phyloP scores from a whole-genome alignment of 1,284 basidiomycete genomes.

The Moesziomyces sp. region DNA sequence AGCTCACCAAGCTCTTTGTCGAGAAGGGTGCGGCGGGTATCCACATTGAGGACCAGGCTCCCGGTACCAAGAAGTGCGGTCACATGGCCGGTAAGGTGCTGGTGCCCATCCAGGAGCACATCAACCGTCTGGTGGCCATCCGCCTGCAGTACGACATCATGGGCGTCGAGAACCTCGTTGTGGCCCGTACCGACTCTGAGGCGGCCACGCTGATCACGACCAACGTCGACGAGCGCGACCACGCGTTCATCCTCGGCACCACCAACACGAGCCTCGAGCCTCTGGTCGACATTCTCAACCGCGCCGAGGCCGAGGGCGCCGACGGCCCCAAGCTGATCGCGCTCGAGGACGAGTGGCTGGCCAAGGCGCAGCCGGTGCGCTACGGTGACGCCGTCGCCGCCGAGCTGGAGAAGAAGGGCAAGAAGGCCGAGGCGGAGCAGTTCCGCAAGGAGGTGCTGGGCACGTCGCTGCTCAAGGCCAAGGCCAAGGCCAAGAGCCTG shows the following conservation, averaged over 20 bases:
- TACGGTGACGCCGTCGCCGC: conserved; percentile 81
- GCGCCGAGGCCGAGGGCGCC: conserved; percentile 83
- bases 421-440: conserved; percentile 69
- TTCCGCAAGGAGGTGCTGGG: conserved; percentile 76
- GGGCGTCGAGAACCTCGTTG: conserved; percentile 80
- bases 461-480: conserved; percentile 77
- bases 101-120: conserved; percentile 78
- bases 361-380: conserved; percentile 79
- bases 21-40: conserved; percentile 89
- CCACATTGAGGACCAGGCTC: conserved; percentile 90
- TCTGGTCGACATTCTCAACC: conserved; percentile 82
- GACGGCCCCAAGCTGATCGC: conserved; percentile 82
- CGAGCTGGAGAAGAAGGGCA: conserved; percentile 78
- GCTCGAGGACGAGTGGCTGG: conserved; percentile 87
- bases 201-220: conserved; percentile 95
- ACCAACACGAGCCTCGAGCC: conserved; percentile 79
- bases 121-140: conserved; percentile 81
- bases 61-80: conserved; percentile 78
- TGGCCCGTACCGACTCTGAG: conserved; percentile 82
- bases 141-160: conserved; percentile 83
- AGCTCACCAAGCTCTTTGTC: conserved; percentile 89
- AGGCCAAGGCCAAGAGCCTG: conserved; percentile 81
- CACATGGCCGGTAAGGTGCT: conserved; percentile 80
- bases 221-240: conserved; percentile 96
- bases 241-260: conserved; percentile 92